These are phyloP conservation scores for Apium graveolens DNA, from an alignment of 129 eudicot genomes.

Conservation along the genomic window DNA sequence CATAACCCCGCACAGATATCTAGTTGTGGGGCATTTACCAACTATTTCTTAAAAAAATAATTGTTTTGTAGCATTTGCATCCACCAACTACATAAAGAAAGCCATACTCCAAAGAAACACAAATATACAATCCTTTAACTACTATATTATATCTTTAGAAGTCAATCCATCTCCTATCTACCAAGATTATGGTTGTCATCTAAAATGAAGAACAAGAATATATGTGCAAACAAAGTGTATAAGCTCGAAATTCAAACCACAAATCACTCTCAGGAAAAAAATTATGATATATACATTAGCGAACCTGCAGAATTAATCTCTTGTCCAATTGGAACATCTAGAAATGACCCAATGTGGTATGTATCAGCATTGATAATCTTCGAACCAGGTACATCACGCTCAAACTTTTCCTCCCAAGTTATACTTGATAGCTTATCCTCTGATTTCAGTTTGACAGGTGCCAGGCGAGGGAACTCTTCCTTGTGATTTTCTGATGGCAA, in stretches of 20 bases:
- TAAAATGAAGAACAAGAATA: background rate
- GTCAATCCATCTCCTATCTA: too few relatives aligned
- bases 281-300: background rate
- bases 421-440: conserved; percentile 51
- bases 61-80: too few relatives aligned
- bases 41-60: too few relatives aligned
- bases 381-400: conserved; percentile 57
- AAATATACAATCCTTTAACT: too few relatives aligned
- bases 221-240: conserved; percentile 4
- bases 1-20: too few relatives aligned
- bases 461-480: conserved; percentile 86
- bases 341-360: conserved; percentile 78
- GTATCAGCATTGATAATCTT: conserved; percentile 55
- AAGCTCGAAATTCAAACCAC: conserved; percentile 4
- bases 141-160: too few relatives aligned
- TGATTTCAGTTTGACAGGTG: conserved; percentile 89
- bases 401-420: conserved; percentile 84
- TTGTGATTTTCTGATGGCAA: conserved; percentile 44
- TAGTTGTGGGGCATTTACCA: too few relatives aligned
- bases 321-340: conserved; percentile 95
- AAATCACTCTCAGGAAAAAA: background rate
- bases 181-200: background rate
- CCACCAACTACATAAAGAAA: too few relatives aligned
- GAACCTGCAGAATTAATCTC: conserved; percentile 73
- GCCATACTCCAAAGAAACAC: too few relatives aligned